Evolutionary conservation across 768 basidiomycete genomes (phyloP).

Genomic region (Hemileccinum rubropunctum): DNA sequence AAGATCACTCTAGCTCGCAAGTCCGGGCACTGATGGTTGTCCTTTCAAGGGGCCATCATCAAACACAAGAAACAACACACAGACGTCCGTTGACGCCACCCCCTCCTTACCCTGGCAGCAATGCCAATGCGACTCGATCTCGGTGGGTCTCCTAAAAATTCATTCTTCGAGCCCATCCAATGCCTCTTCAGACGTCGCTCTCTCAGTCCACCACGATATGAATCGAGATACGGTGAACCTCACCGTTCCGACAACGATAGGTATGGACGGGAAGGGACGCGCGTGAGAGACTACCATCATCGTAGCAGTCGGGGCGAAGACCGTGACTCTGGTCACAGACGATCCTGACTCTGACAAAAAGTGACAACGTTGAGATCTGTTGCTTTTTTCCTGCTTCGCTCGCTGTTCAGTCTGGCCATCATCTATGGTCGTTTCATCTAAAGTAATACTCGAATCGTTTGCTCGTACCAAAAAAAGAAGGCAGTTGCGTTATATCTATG

Average conservation of each 20-base stretch:
- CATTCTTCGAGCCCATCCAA: background rate
- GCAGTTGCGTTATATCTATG: background rate
- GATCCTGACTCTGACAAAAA: constrained; percentile 19
- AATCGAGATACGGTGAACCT: constrained; percentile 53
- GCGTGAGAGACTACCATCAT: constrained; percentile 41
- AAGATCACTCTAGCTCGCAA: constrained; percentile 15
- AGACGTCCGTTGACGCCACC: constrained; percentile 52
- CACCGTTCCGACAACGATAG: constrained; percentile 41
- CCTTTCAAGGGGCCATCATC: constrained; percentile 13
- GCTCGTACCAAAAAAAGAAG: background rate
- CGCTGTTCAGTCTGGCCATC: constrained; percentile 1
- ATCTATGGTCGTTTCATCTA: background rate
- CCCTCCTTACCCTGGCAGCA: constrained; percentile 49
- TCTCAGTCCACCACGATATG: constrained; percentile 57
- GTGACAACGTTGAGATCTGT: constrained; percentile 5
- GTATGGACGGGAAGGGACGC: constrained; percentile 36
- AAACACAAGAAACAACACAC: constrained; percentile 35
- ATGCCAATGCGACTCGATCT: constrained; percentile 40
- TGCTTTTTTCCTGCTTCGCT: background rate
- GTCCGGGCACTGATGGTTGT: background rate
- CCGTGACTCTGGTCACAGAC: constrained; percentile 27
- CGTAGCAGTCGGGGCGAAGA: constrained; percentile 34
- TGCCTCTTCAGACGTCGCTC: constrained; percentile 58
- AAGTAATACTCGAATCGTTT: constrained; percentile 10
- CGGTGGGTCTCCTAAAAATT: constrained; percentile 29